Evolutionary conservation across 257 asterid species (phyloP), one percentile per base, ranked within the genome.

Genomic region (Haberlea rhodopensis): DNA sequence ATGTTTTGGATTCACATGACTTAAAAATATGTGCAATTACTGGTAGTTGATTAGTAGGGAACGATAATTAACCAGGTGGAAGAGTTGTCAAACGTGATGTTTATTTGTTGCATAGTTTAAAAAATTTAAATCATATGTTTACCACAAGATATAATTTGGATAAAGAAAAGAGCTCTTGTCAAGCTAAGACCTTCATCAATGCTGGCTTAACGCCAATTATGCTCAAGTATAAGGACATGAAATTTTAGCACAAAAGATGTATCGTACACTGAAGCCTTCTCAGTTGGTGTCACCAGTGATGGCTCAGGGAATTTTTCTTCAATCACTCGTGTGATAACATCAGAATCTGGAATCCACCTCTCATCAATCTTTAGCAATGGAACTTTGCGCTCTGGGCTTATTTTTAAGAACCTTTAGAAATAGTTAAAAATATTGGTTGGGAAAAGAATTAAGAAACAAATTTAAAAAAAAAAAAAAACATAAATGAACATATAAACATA

Each of bases 281-380:
- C 97, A 2, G 90, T 88, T 1, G 96, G 97, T 8, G 96, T 86
- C 31, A 71, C 80, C 73, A 92, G 83, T 18, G 97, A 57, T 19
- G 97, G 97, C 40, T 87, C 80, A 0, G 99, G 97, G 69, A 84
- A 89, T 76, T 87, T 92, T 56, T 89, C 94, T 74, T 92, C 99
- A 40, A 92, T 75, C 45, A 85, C 80, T 72, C 87, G 94, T 2
- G 95, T 81, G 45, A 92, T 92, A 67, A 90, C 90, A 81, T 92
- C 99, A 5, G 99, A 92, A 81, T 92, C 99, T 23, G 95, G 86
- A 64, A 81, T 72, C 97, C 97, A 92, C 75, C 84, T 82, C 76
- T 89, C 97, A 31, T 90, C 99, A 57, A 92, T 88, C 82, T 87
- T 89, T 28, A 92, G 29, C 57, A 86, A 13, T 13, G 99, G 99